Base-by-base conservation (phyloP, 2,329 filamentous ascomycete genomes). In the Talaromyces sp. region DNA sequence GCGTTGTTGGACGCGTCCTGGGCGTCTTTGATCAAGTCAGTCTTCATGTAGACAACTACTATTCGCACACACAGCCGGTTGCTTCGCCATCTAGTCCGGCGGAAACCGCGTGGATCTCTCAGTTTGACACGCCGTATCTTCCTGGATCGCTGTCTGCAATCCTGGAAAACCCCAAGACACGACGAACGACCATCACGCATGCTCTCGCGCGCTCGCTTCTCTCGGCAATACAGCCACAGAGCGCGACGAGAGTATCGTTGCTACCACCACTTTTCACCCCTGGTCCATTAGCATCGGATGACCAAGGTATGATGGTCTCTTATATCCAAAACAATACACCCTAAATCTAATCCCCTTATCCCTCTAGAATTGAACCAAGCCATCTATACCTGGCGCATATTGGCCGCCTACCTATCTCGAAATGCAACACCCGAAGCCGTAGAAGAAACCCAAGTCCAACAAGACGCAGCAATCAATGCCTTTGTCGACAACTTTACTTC, bases 31-130 rank as follows among this genome's bases (percentile, higher is more conserved):
- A 76, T 44, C 72, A 73, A 56, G 69, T 71, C 27, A 65, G 68
- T 44, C 65, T 74, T 1, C 74, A 77, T 60, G 65, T 76, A 28
- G 74, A 77, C 27, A 76, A 76, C 56, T 76, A 72, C 57, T 77
- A 77, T 58, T 42, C 56, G 3, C 53, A 63, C 51, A 50, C 18
- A 8, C 18, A 8, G 5, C 33, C 53, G 31, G 16, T 54, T 5
- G 9, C 31, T 56, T 34, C 16, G n/a, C 31, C 23, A 23, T 23
- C 23, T 23, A 23, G 23, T 23, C 23, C 9, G 10, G 31, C 53
- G 23, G 28, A 50, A 7, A 50, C n/a, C 4, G 31, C 52, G 5
- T 58, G 16, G 12, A 36, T 51, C 16, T 47, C 44, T 28, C 16
- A 44, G 8, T 71, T 68, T 56, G 63, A 69, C n/a, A 68, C 70